These are phyloP conservation scores for Tricholomella constricta DNA, from an alignment of 768 basidiomycete species.

Conservation along the genomic window DNA sequence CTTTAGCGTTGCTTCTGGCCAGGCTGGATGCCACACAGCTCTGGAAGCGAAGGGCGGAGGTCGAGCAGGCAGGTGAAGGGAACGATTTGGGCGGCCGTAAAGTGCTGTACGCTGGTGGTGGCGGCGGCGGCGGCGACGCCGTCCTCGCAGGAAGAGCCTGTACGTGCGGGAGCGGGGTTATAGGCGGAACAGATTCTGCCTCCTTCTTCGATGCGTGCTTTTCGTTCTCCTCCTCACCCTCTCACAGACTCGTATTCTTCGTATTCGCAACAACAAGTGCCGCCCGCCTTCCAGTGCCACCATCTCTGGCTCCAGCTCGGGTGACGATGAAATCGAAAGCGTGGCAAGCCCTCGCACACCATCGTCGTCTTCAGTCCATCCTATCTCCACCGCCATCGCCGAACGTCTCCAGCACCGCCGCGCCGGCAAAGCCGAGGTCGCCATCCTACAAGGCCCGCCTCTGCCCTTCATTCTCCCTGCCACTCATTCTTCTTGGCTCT, in stretches of 20 bases:
- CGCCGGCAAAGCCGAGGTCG: slow-evolving; percentile 50
- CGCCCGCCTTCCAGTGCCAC: slow-evolving; percentile 9
- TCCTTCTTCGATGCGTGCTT: not conserved
- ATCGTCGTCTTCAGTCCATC: no score
- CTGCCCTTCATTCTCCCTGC: not conserved
- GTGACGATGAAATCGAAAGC: slow-evolving; percentile 16
- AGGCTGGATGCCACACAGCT: slow-evolving; percentile 32
- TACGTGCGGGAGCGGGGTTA: not conserved
- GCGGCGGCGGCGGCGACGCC: slow-evolving; percentile 12
- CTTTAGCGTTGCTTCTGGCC: slow-evolving; percentile 32
- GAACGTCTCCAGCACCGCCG: slow-evolving; percentile 37
- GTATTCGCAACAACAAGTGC: slow-evolving; percentile 19
- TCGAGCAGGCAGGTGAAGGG: slow-evolving; percentile 13
- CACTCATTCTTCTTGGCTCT: no score
- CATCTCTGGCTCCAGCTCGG: slow-evolving; percentile 24
- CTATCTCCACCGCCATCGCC: no score
- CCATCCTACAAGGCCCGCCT: no score
- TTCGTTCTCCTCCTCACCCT: slow-evolving; percentile 5
- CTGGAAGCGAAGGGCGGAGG: slow-evolving; percentile 32
- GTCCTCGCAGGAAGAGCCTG: not conserved
- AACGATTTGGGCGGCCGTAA: slow-evolving; percentile 11
- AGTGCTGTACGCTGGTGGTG: not conserved
- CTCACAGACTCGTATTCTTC: slow-evolving; percentile 26
- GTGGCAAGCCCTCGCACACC: no score
- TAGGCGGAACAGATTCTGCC: not conserved